phyloP scores from a whole-genome alignment of 2,329 filamentous ascomycete genomes.

The Beauveria caledonica region DNA sequence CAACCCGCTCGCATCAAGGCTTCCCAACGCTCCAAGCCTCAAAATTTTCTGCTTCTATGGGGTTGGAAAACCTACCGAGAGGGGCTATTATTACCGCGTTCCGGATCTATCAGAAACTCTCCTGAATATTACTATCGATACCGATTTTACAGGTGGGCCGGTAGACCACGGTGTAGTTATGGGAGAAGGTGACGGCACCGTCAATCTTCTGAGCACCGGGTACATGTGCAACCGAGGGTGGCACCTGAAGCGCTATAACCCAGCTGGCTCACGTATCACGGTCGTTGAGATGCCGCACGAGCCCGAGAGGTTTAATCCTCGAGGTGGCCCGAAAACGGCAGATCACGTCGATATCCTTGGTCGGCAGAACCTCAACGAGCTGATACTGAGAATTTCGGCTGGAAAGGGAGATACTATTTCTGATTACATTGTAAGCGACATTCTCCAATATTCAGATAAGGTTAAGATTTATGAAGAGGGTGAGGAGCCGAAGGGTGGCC shows the following conservation, averaged over 20 bases:
- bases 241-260: constrained; percentile 90
- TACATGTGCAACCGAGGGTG: constrained; percentile 98
- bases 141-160: constrained; percentile 47
- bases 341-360: constrained; percentile 97
- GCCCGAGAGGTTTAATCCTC: constrained; percentile 81
- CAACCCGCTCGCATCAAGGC: constrained; percentile 82
- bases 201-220: constrained; percentile 81
- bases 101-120: constrained; percentile 59
- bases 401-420: constrained; percentile 74
- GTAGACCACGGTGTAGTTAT: constrained; percentile 87
- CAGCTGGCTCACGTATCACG: constrained; percentile 69
- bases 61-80: constrained; percentile 86
- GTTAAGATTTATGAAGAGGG: constrained; percentile 72
- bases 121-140: constrained; percentile 69
- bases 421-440: constrained; percentile 72
- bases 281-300: constrained; percentile 96
- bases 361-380: constrained; percentile 78
- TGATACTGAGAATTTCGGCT: constrained; percentile 78
- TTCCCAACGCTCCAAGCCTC: constrained; percentile 78
- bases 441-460: constrained; percentile 71
- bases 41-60: constrained; percentile 98
- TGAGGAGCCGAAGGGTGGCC: background rate
- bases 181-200: constrained; percentile 93
- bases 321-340: constrained; percentile 62
- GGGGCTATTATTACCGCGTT: constrained; percentile 79